Evolutionary conservation across 768 basidiomycete species (phyloP), one percentile per base, ranked within the genome.

Genomic region (Boletus edulis): DNA sequence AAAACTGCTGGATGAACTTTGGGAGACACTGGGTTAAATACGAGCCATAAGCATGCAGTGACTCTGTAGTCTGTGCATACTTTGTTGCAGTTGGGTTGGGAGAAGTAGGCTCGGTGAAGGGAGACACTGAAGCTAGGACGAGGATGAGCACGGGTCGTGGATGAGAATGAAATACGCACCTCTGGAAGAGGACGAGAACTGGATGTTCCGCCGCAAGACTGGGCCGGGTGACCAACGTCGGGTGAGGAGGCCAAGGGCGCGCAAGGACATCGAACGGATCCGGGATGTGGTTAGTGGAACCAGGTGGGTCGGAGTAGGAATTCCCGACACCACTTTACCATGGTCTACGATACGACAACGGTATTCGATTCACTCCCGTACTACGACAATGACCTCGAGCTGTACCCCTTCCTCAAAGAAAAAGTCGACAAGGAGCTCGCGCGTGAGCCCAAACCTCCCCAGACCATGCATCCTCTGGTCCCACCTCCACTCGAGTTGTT

Each of bases 1-100:
- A 93, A 79, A 96, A 98, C 73, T 98, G 97, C 73, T 98, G 96
- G 68, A 99, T 84, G 77, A 86, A 97, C 77, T 97, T 98, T 50
- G 96, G 96, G 22, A 98, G 84, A 68, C 89, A 93, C 67, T 95
- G 91, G 47, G 82, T 86, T 64, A 98, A 80, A 75, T 97, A 98
- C 52, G 94, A 90, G 66, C 93, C 96, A 64, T 94, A 98, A 38
- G 84, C 82, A 72, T 98, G 96, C 37, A 98, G 78, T 20, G 84
- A 78, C 67, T 89, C 85, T 17, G 90, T 85, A 40, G 88, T 80
- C 65, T 84, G 80, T 6, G 85, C 83, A 68, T 88, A 86, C 65
- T 81, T 80, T 50, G 84, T 81, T 18, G 86, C 74, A 15, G 91
- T 81, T 1, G 89, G 91, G 74, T 98, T 95, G 24, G 89, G 84